Conservation (phyloP, 345 rosid genomes). For the Syzygium aqueum region DNA sequence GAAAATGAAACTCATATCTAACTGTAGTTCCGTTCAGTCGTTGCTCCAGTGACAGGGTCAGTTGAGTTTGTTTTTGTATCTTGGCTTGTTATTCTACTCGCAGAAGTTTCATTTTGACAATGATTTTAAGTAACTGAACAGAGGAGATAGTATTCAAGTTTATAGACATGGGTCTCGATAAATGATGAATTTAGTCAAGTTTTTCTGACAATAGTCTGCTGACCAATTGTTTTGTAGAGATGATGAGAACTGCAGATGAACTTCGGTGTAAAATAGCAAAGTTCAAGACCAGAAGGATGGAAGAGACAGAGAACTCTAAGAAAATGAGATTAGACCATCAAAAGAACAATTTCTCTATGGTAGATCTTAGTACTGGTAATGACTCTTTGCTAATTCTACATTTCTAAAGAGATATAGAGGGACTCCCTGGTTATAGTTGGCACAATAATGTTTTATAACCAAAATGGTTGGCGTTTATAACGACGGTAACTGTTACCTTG, state of each 20-base stretch:
- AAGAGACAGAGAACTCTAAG: slow-evolving; percentile 10
- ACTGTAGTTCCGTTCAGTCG: not conserved
- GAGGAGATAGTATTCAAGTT: not conserved
- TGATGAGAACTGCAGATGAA: slow-evolving; percentile 47
- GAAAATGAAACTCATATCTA: not conserved
- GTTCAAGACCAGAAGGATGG: slow-evolving; percentile 23
- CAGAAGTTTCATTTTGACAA: not conserved
- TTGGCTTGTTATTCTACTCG: not conserved
- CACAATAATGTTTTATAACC: not conserved
- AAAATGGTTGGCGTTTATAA: not conserved
- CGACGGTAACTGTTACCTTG: not conserved
- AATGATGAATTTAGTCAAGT: not conserved
- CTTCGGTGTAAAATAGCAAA: slow-evolving; percentile 38
- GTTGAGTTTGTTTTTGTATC: not conserved
- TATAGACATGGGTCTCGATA: not conserved
- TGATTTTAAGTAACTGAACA: not conserved
- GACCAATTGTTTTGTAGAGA: slow-evolving; percentile 28
- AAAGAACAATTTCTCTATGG: slow-evolving; percentile 11
- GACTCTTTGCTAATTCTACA: not conserved
- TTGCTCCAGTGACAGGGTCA: not conserved
- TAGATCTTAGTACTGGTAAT: slow-evolving; percentile 25
- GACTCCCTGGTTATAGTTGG: not conserved
- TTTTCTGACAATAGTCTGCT: not conserved
- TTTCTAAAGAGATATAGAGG: not conserved
- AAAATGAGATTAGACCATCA: slow-evolving; percentile 24